Percentiles rank a stretch among this genome's conserved stretches.
phyloP scores from a whole-genome alignment of 179 eudicot genomes.

The Silene vulgaris region DNA sequence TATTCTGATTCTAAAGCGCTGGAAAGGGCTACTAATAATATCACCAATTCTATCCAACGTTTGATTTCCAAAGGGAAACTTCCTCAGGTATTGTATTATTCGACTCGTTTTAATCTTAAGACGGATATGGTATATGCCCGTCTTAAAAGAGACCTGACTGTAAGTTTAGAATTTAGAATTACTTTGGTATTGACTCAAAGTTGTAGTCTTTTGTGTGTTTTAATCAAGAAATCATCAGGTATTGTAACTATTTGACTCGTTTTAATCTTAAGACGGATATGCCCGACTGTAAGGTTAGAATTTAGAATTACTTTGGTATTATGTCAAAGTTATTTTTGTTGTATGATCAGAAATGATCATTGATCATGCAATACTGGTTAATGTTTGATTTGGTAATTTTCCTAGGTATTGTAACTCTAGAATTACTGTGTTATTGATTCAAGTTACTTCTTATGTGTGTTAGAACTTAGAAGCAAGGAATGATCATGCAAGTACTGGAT shows the following conservation, averaged over 20 bases:
- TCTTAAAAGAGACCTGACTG: no score
- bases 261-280: no score
- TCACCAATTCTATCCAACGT: slow-evolving; percentile 45
- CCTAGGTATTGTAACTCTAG: no score
- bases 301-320: background rate
- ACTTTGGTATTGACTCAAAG: background rate
- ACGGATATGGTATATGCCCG: background rate
- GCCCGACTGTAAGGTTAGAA: no score
- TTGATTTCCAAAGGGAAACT: slow-evolving; percentile 53
- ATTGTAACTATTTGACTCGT: no score
- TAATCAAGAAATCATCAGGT: slow-evolving; percentile 29
- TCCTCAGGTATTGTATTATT: slow-evolving; percentile 43
- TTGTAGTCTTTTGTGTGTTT: no score
- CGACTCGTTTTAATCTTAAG: no score
- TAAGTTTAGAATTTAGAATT: background rate
- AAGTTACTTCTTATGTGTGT: slow-evolving; percentile 1
- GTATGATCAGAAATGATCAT: no score
- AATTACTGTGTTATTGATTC: background rate
- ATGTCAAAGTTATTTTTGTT: no score
- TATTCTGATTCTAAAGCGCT: slow-evolving; percentile 58
- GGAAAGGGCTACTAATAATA: slow-evolving; percentile 35
- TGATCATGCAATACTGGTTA: no score
- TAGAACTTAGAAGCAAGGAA: background rate
- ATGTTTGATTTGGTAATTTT: no score
- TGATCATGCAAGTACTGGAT: background rate